Conservation (phyloP, 2,329 filamentous ascomycete species). For the Nemania bipapillata region DNA sequence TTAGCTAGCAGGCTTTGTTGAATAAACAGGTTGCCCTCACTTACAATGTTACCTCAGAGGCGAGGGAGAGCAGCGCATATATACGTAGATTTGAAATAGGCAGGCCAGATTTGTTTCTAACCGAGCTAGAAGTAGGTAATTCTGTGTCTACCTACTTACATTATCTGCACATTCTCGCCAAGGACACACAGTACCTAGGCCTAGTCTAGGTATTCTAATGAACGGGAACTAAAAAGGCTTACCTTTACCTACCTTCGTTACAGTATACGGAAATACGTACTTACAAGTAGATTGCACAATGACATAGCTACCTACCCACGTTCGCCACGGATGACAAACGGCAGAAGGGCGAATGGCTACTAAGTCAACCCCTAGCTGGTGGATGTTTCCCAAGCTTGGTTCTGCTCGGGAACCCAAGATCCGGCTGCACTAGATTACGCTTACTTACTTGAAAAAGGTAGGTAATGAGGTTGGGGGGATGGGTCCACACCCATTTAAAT, state of each 20-base stretch:
- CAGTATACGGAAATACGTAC: neutral
- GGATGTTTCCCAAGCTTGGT: slow-evolving; percentile 21
- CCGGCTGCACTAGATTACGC: slow-evolving; percentile 25
- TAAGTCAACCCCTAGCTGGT: slow-evolving; percentile 17
- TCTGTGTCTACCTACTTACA: neutral
- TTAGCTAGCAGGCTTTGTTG: neutral
- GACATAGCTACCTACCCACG: neutral
- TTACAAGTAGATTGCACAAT: neutral
- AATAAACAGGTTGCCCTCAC: too few relatives aligned
- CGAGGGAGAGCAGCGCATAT: slow-evolving; percentile 5
- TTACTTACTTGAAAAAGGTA: slow-evolving; percentile 23
- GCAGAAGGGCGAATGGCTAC: neutral
- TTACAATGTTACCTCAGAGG: neutral
- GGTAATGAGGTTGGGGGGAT: slow-evolving; percentile 16
- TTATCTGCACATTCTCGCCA: too few relatives aligned
- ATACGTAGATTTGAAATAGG: slow-evolving; percentile 9
- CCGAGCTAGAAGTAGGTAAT: slow-evolving; percentile 18
- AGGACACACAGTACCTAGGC: too few relatives aligned
- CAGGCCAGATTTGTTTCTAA: neutral
- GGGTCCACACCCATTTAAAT: slow-evolving; percentile 7
- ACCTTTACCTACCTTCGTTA: neutral
- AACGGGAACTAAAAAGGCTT: slow-evolving; percentile 9
- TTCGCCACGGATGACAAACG: neutral
- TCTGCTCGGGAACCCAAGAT: slow-evolving; percentile 32
- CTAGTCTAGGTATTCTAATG: too few relatives aligned